These are phyloP conservation scores for Calonectria ilicicola DNA, from an alignment of 2,329 filamentous ascomycete species.

Conservation along the genomic window DNA sequence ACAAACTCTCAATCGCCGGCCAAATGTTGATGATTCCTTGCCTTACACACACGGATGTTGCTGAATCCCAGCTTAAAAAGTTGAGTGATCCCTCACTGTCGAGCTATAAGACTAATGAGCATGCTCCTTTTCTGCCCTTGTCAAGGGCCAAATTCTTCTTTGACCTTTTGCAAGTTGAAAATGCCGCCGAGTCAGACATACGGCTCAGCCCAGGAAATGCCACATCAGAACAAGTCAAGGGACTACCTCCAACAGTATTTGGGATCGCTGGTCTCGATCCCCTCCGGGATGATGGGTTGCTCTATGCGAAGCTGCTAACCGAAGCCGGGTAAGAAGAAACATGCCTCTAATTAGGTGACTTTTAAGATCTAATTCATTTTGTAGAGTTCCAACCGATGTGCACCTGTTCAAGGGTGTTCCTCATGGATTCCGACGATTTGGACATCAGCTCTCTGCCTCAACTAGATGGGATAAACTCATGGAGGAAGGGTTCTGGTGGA, in stretches of 20 bases:
- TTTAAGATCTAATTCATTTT: neutral
- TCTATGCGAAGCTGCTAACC: neutral
- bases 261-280: neutral
- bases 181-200: neutral
- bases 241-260: neutral
- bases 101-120: neutral
- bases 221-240: neutral
- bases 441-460: neutral
- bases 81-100: neutral
- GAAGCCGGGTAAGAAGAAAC: neutral
- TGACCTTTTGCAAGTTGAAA: neutral
- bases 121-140: neutral
- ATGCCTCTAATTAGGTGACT: neutral
- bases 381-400: neutral
- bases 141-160: neutral
- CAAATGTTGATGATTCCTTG: neutral
- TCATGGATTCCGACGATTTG: neutral
- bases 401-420: neutral
- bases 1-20: neutral
- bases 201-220: neutral
- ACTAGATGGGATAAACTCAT: neutral
- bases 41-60: neutral
- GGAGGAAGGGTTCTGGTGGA: neutral
- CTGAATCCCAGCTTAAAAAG: neutral
- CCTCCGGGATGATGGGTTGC: slow-evolving; percentile 8